Base-by-base conservation (phyloP, 2,329 filamentous ascomycete species). In the Thyridium curvatum region DNA sequence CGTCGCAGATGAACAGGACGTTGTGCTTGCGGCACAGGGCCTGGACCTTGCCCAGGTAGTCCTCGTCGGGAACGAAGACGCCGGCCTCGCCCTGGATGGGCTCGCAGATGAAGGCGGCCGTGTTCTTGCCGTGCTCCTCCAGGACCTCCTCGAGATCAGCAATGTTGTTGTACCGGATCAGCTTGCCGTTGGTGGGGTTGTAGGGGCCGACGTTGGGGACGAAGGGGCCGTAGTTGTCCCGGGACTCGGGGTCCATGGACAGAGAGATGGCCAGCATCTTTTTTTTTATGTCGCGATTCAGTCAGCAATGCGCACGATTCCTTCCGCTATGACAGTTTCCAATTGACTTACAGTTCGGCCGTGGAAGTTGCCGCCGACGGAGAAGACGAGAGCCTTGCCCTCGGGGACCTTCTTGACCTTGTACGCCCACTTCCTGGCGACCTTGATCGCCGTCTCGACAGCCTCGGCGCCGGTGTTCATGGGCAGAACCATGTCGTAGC, bases 391-490 rank as follows among this genome's bases (percentile, higher is more conserved):
- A 8, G 91, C 91, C 71, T 93, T 79, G 58, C 84, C 82, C 60
- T 86, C 72, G 6, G 87, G 82, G 46, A 97, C 91, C 16, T 83
- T 82, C 75, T 97, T 96, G 59, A 86, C 81, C 69, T 95, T 96
- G 74, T 96, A 96, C 5, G 89, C 90, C 91, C 91, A 97, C 67
- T 97, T 97, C 49, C 91, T 77, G 42, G 91, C 91, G 65, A 97
- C 82, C 74, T 97, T 97, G 67, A 97, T 82, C 12, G 85, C 90
- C 0, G 91, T 96, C 74, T 97, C 91, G 29, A 95, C 89, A 8
- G 91, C 91, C 67, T 97, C 91, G 16, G 91, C 91, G 42, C 91
- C 91, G 2, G 91, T 97, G 71, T 96, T 96, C 90, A 97, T 96
- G 48, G 91, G 91, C 61, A 97, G 67, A 28, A 95, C 88, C 91